Evolutionary conservation across 2,329 filamentous ascomycete genomes (phyloP), one percentile per base, ranked within the genome.

Genomic region (Ceratocystis harringtonii): DNA sequence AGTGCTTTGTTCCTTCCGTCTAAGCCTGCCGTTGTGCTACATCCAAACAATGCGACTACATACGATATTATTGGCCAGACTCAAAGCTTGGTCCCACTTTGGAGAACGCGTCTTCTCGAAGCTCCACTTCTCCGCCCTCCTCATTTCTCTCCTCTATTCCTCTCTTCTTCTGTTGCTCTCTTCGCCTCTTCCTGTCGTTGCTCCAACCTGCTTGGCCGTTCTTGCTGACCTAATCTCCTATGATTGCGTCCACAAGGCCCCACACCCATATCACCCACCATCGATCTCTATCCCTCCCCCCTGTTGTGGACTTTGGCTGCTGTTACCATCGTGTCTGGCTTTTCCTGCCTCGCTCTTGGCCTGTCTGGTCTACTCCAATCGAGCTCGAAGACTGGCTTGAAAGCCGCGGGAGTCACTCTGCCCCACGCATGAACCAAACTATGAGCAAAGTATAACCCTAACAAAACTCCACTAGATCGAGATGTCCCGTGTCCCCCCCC

Each of bases 1-100:
- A 36, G 25, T 58, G 28, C 55, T 58, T 41, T 58, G 55, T 19
- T 58, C 55, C 55, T 58, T 58, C 55, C 55, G 15, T 58, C 28
- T 19, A 58, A 32, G 55, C 30, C 55, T 58, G 25, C 55, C 55
- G 17, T 58, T 58, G 52, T 58, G 52, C 52, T 32, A 58, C 52
- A 58, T 58, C 55, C 7, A 32, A 58, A 19, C 55, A 58, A 19
- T 32, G 15, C 30, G 15, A n/a, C 25, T 3, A 3, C 7, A n/a
- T 15, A 5, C 55, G 1, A 58, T 58, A 10, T 61, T 12, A 41
- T 55, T 57, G 30, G 48, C 25, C 25, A 19, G 3, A n/a, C 12
- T 2, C 55, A n/a, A 58, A 58, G 55, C 28, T 58, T 36, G 28
- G 17, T 3, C 28, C 28, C 52, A 32, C 55, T n/a, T 58, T 58